phyloP scores from a whole-genome alignment of 179 eudicot genomes.

The Pouteria campechiana region DNA sequence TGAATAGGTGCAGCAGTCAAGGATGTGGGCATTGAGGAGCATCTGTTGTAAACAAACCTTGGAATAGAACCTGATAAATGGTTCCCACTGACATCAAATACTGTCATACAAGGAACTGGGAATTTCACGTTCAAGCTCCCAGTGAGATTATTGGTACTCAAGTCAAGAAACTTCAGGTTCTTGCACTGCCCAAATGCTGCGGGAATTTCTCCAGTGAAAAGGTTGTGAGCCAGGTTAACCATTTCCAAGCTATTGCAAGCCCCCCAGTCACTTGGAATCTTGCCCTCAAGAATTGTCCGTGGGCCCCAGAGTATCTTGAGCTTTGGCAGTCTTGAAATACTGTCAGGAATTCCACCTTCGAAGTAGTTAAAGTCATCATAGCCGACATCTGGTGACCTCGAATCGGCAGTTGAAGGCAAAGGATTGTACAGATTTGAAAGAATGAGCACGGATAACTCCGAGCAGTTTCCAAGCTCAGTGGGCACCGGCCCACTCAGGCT shows the following conservation, averaged over 20 bases:
- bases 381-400: conserved; percentile 11
- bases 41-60: conserved; percentile 11
- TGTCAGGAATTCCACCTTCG: conserved; percentile 46
- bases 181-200: conserved; percentile 36
- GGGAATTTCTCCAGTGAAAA: conserved; percentile 25
- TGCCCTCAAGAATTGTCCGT: conserved; percentile 43
- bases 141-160: conserved; percentile 41
- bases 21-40: conserved; percentile 14
- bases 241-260: conserved; percentile 42
- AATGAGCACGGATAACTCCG: conserved; percentile 34
- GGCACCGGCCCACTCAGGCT: conserved; percentile 45
- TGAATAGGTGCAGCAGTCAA: conserved; percentile 3
- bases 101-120: conserved; percentile 37
- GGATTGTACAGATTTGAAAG: conserved; percentile 44
- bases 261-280: conserved; percentile 44
- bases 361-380: conserved; percentile 46
- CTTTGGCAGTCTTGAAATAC: conserved; percentile 40
- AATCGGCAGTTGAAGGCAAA: conserved; percentile 16
- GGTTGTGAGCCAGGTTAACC: conserved; percentile 57
- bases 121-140: conserved; percentile 29
- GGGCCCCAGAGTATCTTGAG: conserved; percentile 81
- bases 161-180: conserved; percentile 45
- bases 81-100: conserved; percentile 44
- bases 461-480: conserved; percentile 33
- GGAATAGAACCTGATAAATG: conserved; percentile 36